These are phyloP conservation scores for Magnaporthiopsis incrustans DNA, from an alignment of 2,329 filamentous ascomycete species.

Conservation along the genomic window DNA sequence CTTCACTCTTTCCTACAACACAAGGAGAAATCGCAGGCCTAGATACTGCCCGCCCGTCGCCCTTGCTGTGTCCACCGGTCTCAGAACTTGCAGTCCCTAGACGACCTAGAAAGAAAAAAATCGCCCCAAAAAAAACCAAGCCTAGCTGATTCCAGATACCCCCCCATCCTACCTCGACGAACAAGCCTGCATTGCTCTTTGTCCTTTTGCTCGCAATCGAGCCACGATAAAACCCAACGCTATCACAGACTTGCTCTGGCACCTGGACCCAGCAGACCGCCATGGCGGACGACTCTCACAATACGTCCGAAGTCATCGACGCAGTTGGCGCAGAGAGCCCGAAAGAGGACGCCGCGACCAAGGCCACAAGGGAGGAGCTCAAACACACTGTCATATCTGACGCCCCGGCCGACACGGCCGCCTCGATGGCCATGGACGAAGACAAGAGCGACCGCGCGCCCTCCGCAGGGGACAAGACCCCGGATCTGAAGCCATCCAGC, in stretches of 20 bases:
- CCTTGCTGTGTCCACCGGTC: not conserved
- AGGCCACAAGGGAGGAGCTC: slow-evolving; percentile 55
- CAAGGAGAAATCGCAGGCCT: not conserved
- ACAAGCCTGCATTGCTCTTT: not conserved
- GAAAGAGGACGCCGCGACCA: slow-evolving; percentile 55
- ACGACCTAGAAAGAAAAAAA: not conserved
- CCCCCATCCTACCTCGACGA: not conserved
- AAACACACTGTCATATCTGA: slow-evolving; percentile 58
- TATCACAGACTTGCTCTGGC: not conserved
- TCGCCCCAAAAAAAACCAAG: not conserved
- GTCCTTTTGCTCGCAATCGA: not conserved
- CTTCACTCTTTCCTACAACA: not conserved
- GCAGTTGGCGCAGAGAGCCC: slow-evolving; percentile 22
- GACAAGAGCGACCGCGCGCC: slow-evolving; percentile 17
- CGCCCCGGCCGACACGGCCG: slow-evolving; percentile 20
- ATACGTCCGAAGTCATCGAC: slow-evolving; percentile 31
- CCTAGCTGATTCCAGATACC: not conserved
- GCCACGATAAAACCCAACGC: not conserved
- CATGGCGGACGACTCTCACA: slow-evolving; percentile 37
- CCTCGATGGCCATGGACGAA: slow-evolving; percentile 16
- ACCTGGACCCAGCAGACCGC: not conserved
- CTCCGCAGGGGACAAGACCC: slow-evolving; percentile 17
- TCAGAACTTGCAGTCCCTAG: not conserved
- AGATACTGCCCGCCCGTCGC: not conserved
- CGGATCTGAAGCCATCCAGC: slow-evolving; percentile 18